Evolutionary conservation across 2,329 filamentous ascomycete species (phyloP), one percentile per base, ranked within the genome.

Genomic region (Elsinoe ampelina): DNA sequence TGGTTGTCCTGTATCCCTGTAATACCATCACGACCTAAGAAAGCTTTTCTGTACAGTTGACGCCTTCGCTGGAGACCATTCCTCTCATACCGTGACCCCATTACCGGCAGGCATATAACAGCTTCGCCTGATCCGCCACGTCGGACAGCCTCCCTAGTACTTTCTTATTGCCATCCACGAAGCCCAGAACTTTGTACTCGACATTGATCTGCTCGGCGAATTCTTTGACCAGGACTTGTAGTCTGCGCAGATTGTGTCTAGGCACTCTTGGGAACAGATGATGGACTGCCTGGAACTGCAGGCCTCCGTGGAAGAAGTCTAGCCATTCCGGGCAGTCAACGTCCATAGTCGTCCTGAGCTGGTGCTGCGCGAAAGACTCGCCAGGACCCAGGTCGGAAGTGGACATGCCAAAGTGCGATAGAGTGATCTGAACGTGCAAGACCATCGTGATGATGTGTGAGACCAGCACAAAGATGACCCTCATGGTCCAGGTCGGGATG

Each of bases 251-350:
- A 66, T 87, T 87, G 68, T 87, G 85, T 20, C 84, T 72, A 1
- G 85, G 85, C 55, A 87, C 75, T 3, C 85, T 76, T 2, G 85
- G 84, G 64, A 83, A 87, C 10, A 87, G 69, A 62, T 88, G 84
- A 68, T 88, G 84, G 1, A 87, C 78, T 5, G 80, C 83, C 69
- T 87, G 85, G 70, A 87, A 88, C 70, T 87, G 85, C 26, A 88
- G 73, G 1, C 85, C 85, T 50, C 85, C 85, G 67, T 88, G 84
- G 65, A 86, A 76, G 63, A 83, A 87, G 67, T 88, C 85, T 22
- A 88, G 72, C 85, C 84, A 88, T 20, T 76, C 72, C 0, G 85
- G 85, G 68, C 84, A 87, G 63, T 86, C 83, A 48, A 88, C 80
- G 63, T 88, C 85, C 83, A 87, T 86, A 22, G 84, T 87, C 2